phyloP scores from a whole-genome alignment of 2,329 filamentous ascomycete genomes.

The Paracamarosporium sp. region DNA sequence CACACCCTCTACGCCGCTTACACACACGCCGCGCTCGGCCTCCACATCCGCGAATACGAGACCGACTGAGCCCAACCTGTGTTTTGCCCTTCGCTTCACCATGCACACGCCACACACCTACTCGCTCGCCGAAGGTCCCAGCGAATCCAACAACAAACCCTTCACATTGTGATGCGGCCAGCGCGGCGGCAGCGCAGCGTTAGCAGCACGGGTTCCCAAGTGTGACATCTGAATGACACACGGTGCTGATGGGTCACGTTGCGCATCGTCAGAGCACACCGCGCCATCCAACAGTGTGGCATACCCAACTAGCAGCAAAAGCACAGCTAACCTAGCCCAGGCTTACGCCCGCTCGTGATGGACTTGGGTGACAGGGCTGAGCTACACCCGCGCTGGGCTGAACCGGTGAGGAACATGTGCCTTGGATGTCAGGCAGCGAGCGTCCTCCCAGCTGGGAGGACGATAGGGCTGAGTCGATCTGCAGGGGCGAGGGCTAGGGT shows the following conservation, averaged over 20 bases:
- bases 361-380: neutral
- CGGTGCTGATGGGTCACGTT: too few species aligned
- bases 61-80: neutral
- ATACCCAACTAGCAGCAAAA: too few species aligned
- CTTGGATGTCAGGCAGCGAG: neutral
- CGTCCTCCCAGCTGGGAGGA: neutral
- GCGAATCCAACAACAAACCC: neutral
- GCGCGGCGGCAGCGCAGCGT: too few species aligned
- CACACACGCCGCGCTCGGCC: too few species aligned
- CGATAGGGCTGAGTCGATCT: slow-evolving; percentile 2
- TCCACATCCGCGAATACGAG: neutral
- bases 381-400: neutral
- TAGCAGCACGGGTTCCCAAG: too few species aligned
- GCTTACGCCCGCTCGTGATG: too few species aligned
- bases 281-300: too few species aligned
- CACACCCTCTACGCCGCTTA: too few species aligned
- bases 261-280: too few species aligned
- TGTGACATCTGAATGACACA: too few species aligned
- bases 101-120: neutral
- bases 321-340: too few species aligned
- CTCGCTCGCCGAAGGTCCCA: neutral
- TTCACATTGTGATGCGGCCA: neutral
- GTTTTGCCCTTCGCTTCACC: neutral
- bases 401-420: neutral
- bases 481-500: neutral